Evolutionary conservation across 495 filamentous ascomycete genomes (phyloP), one percentile per base, ranked within the genome.

Genomic region (Beverwykella pulmonaria): DNA sequence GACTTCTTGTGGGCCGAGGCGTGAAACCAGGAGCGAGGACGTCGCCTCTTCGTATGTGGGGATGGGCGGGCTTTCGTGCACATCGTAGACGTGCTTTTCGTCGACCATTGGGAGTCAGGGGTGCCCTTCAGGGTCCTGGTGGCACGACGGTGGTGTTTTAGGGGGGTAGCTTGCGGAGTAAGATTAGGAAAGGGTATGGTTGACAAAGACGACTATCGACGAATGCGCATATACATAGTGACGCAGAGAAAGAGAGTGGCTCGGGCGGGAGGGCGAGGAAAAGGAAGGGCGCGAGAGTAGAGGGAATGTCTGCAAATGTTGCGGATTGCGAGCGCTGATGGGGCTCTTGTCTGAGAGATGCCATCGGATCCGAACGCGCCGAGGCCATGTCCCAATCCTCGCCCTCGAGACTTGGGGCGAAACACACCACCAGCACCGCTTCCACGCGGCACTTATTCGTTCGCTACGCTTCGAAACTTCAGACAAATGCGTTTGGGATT

Each of bases 21-120:
- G 83, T 44, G 87, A 88, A 41, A 79, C 78, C 19, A 86, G 82
- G 48, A 82, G 83, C 23, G 84, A 86, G 36, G 82, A 83, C 61
- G 79, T 87, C 58, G 94, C 92, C 80, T 98, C 94, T 76, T 97
- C 93, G 82, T 98, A 98, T 41, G 89, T 87, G 9, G 93, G 93
- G 77, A 98, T 97, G 20, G 94, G 93, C 59, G 91, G 83, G 53
- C 83, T 75, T 71, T 88, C 84, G 76, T 88, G 88, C 23, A 79
- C 74, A 23, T 84, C 66, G 65, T 74, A 73, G 46, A 57, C 53
- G 61, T 72, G 70, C 59, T 72, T 72, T 60, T 72, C 70, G 65
- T 72, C 70, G 26, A 53, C 53, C 66, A 72, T 72, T 57, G 68
- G 25, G 36, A 23, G 3, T 34, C 32, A 23, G 1, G 52, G 19